Conservation (phyloP, 208 protist species). For the Naegleria fowleri region DNA sequence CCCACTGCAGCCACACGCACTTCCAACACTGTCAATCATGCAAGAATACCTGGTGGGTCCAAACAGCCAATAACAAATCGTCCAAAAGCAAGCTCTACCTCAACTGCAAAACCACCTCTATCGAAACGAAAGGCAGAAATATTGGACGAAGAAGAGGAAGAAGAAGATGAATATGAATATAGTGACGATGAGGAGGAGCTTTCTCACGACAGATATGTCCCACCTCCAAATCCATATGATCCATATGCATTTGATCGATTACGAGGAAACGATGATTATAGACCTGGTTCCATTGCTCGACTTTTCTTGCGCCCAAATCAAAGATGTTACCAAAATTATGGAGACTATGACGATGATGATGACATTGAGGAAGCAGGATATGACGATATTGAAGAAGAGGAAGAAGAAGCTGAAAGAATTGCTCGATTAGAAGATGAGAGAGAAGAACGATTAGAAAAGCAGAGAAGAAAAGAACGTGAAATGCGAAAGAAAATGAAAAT, state of each 20-base stretch:
- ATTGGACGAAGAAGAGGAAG: background rate
- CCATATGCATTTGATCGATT: background rate
- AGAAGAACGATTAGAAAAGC: background rate
- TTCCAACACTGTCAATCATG: background rate
- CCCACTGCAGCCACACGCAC: background rate
- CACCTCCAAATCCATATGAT: background rate
- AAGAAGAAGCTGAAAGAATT: background rate
- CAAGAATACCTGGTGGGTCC: too few relatives aligned
- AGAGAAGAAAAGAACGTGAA: background rate
- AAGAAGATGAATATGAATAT: background rate
- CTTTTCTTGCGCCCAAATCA: background rate
- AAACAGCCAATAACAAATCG: too few relatives aligned
- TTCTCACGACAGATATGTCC: background rate
- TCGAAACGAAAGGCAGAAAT: background rate
- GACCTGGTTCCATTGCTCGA: background rate
- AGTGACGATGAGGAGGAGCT: background rate
- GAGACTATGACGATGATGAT: background rate
- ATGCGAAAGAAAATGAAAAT: too few relatives aligned
- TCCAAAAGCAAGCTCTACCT: background rate
- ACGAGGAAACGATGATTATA: background rate
- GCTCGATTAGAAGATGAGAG: background rate
- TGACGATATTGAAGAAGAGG: background rate
- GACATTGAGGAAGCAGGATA: background rate
- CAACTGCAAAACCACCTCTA: background rate
- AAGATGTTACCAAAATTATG: background rate